phyloP scores from a whole-genome alignment of 805 yeast genomes.

The Monosporozyma unispora region DNA sequence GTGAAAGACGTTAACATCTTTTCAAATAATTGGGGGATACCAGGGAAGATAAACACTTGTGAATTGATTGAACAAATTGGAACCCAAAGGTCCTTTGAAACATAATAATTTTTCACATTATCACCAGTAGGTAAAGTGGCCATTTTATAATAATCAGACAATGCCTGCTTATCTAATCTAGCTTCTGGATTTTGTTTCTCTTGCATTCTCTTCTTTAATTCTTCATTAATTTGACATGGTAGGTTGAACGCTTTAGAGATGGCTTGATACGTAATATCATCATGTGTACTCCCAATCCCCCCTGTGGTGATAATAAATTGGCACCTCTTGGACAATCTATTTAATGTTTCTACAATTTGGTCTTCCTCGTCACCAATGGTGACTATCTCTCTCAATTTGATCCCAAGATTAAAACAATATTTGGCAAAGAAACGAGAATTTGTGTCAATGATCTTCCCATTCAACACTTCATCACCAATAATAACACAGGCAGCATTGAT shows the following conservation, averaged over 20 bases:
- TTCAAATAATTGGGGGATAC: conserved; percentile 69
- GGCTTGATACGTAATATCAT: conserved; percentile 75
- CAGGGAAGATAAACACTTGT: conserved; percentile 69
- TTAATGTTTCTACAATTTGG: conserved; percentile 51
- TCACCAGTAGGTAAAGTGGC: conserved; percentile 59
- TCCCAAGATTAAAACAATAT: conserved; percentile 57
- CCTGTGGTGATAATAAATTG: conserved; percentile 61
- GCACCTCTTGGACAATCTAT: conserved; percentile 37
- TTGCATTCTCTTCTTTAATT: conserved; percentile 54
- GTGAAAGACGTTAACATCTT: conserved; percentile 40
- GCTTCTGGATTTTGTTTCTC: conserved; percentile 33
- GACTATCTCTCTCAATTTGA: conserved; percentile 54
- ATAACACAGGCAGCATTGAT: conserved; percentile 31
- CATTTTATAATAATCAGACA: conserved; percentile 63
- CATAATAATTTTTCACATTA: conserved; percentile 39
- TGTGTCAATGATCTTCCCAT: conserved; percentile 75
- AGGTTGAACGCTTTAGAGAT: conserved; percentile 57
- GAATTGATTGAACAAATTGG: conserved; percentile 65
- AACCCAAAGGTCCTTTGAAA: conserved; percentile 61
- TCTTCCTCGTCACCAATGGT: conserved; percentile 70
- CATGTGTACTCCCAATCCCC: conserved; percentile 82
- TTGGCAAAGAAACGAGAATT: conserved; percentile 67
- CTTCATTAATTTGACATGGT: conserved; percentile 42
- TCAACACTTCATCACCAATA: conserved; percentile 83
- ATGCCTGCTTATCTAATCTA: conserved; percentile 35